phyloP scores from a whole-genome alignment of 2,329 filamentous ascomycete genomes.

The Paecilomyces sp. region DNA sequence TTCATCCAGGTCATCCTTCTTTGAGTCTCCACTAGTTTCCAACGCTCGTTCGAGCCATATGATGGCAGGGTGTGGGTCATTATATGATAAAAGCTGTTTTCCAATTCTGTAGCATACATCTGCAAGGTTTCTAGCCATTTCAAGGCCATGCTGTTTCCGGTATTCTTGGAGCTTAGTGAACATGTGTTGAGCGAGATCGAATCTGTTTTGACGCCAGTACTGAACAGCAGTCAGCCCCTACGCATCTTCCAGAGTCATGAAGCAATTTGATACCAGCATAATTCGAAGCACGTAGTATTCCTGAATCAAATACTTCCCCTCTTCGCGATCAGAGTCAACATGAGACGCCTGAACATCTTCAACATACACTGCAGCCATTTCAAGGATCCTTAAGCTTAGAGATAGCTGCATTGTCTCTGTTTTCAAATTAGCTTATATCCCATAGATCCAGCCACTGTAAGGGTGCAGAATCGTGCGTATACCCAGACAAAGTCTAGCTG shows the following conservation, averaged over 20 bases:
- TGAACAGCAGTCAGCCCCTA: constrained; percentile 25
- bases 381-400: constrained; percentile 55
- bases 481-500: constrained; percentile 57
- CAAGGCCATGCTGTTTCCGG: constrained; percentile 36
- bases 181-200: constrained; percentile 73
- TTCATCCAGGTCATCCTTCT: constrained; percentile 53
- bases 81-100: constrained; percentile 46
- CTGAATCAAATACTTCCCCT: constrained; percentile 3
- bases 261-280: constrained; percentile 42
- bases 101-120: constrained; percentile 70
- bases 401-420: constrained; percentile 49
- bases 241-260: background rate
- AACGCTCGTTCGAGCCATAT: constrained; percentile 70
- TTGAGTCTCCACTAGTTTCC: constrained; percentile 44
- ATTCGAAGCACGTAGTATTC: constrained; percentile 63
- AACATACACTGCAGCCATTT: constrained; percentile 31
- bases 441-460: constrained; percentile 8
- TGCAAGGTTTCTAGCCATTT: constrained; percentile 54
- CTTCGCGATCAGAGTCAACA: no score
- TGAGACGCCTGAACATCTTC: no score
- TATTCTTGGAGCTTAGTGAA: constrained; percentile 52
- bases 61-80: constrained; percentile 49
- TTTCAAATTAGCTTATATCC: constrained; percentile 7
- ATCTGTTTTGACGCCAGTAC: constrained; percentile 66
- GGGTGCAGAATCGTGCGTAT: constrained; percentile 17